Base-by-base conservation (phyloP, 176 grass and related monocot genomes). In the Oryza nivara region DNA sequence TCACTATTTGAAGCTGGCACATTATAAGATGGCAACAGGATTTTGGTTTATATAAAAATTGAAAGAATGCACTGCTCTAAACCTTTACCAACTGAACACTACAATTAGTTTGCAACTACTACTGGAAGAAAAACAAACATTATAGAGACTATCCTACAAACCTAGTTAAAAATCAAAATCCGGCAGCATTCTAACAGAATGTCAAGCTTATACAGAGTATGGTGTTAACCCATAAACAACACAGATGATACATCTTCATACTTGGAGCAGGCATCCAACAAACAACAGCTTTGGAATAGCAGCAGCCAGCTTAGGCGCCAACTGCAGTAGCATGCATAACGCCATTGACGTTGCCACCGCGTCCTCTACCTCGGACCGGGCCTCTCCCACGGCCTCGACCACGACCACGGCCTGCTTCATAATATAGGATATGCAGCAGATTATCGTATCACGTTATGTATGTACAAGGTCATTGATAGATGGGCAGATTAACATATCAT, bases 31-130 rank as follows among this genome's bases (percentile, higher is more conserved):
- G 5, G 30, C 25, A 49, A 83, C 68, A 82, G 63, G 47, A 80
- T 65, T 58, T 73, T 91, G 49, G 67, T 68, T 86, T 92, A 92
- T 86, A 83, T 82, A 88, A 89, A 82, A 88, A 90, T 86, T 76
- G 80, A 98, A 98, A 98, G 85, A 98, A 95, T 95, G 93, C 87
- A 74, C 89, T 98, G 93, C 93, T 93, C 91, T 94, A 90, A 83
- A 83, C 48, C 61, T 90, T 90, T 87, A 91, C 78, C 67, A 80
- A 94, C 80, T 82, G 45, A 88, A 72, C 84, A 83, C 92, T 98
- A 98, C 96, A 91, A 90, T 92, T 95, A 92, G 85, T 81, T 83
- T 82, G 79, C 49, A 83, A 86, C 82, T 81, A 83, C 87, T 92
- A 92, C 82, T 70, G 20, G 56, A 48, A 76, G 44, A 83, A 54